Percentiles rank a stretch among this genome's conserved stretches.
phyloP scores from a whole-genome alignment of 73 alveolate species.

The Blepharisma stoltei region DNA sequence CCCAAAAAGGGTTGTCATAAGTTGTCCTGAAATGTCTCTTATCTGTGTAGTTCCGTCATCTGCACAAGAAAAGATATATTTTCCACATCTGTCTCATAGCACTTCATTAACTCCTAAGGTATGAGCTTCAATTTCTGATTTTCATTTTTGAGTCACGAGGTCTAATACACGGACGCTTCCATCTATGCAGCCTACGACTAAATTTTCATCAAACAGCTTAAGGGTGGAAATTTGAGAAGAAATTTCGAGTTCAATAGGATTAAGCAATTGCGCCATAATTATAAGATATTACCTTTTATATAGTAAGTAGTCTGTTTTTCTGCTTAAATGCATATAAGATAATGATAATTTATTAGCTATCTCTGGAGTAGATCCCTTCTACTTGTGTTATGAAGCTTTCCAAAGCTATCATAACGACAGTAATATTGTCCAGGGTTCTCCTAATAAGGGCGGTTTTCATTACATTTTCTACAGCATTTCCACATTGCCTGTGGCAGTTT shows the following conservation, averaged over 20 bases:
- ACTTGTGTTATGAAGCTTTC: constrained; percentile 43
- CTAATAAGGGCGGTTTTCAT: constrained; percentile 74
- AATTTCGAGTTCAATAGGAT: too few species aligned
- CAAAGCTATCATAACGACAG: constrained; percentile 82
- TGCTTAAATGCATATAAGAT: too few species aligned
- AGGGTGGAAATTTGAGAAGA: too few species aligned
- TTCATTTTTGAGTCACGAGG: neutral
- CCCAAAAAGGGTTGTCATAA: neutral
- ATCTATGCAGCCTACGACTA: neutral
- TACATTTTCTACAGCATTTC: constrained; percentile 76
- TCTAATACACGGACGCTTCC: neutral
- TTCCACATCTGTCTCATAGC: constrained; percentile 6
- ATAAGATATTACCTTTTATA: too few species aligned
- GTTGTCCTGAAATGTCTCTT: neutral
- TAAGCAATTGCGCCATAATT: too few species aligned
- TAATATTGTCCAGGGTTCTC: constrained; percentile 85
- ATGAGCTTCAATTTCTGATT: neutral
- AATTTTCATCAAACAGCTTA: too few species aligned
- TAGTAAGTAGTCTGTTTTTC: too few species aligned
- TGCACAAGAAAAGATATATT: constrained; percentile 3
- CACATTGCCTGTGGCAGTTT: constrained; percentile 75
- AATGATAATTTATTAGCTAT: too few species aligned
- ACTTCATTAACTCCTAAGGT: constrained; percentile 2
- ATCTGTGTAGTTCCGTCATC: constrained; percentile 29
- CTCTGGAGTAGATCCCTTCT: constrained; percentile 19